phyloP scores from a whole-genome alignment of 306 rosid genomes.

The Gillenia trifoliata region DNA sequence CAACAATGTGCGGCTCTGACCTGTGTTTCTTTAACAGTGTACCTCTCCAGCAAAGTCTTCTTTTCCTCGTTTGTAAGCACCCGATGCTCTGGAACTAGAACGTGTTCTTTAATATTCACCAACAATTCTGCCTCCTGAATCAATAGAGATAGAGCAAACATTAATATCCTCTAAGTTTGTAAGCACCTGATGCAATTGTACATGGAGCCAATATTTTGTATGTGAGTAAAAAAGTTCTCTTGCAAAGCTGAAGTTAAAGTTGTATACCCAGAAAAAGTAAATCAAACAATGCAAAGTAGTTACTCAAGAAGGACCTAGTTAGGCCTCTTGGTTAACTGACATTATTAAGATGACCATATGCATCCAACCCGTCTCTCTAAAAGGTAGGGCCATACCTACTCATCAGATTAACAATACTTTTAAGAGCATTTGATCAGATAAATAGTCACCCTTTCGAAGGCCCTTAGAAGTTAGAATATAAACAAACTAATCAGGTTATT shows the following conservation, averaged over 20 bases:
- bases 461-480: not conserved
- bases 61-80: conserved; percentile 56
- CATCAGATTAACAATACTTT: not conserved
- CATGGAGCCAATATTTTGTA: not conserved
- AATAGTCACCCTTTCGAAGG: not conserved
- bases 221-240: not conserved
- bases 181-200: not conserved
- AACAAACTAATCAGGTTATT: not conserved
- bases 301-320: not conserved
- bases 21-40: conserved; percentile 84
- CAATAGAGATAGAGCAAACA: not conserved
- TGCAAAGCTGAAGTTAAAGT: not conserved
- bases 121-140: conserved; percentile 73
- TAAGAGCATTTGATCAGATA: not conserved
- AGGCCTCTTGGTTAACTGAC: not conserved
- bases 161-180: not conserved
- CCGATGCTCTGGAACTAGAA: conserved; percentile 73
- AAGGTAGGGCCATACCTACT: not conserved
- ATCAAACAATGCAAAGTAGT: not conserved
- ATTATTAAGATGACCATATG: not conserved
- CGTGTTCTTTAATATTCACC: conserved; percentile 63
- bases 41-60: conserved; percentile 76
- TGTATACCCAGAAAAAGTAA: not conserved
- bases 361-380: not conserved
- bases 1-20: conserved; percentile 25